Conservation (phyloP, 2,329 filamentous ascomycete genomes). For the Fusarium sp. region DNA sequence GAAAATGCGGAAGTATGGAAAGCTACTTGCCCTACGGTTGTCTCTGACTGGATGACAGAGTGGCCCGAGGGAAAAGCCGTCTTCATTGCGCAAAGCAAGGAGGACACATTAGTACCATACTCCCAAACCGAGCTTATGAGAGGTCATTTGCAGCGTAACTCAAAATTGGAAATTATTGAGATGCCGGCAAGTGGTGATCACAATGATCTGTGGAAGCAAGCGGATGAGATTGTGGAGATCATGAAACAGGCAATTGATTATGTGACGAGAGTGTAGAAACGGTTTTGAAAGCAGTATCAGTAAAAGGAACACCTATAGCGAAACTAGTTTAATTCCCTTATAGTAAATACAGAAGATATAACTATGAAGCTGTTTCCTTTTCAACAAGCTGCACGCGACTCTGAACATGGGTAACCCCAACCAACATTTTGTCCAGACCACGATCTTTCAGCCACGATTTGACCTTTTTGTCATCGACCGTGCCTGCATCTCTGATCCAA, state of each 20-base stretch:
- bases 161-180: not conserved
- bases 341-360: too few species aligned
- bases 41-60: not conserved
- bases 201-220: not conserved
- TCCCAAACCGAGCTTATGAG: not conserved
- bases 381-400: too few species aligned
- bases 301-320: not conserved
- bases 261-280: not conserved
- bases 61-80: constrained; percentile 2
- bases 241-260: not conserved
- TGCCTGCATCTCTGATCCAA: too few species aligned
- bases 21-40: not conserved
- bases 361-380: too few species aligned
- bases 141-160: accelerated
- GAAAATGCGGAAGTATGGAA: not conserved
- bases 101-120: not conserved
- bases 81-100: not conserved
- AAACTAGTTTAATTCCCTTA: accelerated
- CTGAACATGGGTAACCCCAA: too few species aligned
- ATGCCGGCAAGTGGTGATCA: constrained; percentile 3
- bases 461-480: too few species aligned
- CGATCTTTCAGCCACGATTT: too few species aligned
- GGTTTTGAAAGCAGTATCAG: not conserved
- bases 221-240: not conserved
- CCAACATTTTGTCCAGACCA: too few species aligned